Evolutionary conservation across 2,329 filamentous ascomycete species (phyloP).

Genomic region (Fusarium albosuccineum): DNA sequence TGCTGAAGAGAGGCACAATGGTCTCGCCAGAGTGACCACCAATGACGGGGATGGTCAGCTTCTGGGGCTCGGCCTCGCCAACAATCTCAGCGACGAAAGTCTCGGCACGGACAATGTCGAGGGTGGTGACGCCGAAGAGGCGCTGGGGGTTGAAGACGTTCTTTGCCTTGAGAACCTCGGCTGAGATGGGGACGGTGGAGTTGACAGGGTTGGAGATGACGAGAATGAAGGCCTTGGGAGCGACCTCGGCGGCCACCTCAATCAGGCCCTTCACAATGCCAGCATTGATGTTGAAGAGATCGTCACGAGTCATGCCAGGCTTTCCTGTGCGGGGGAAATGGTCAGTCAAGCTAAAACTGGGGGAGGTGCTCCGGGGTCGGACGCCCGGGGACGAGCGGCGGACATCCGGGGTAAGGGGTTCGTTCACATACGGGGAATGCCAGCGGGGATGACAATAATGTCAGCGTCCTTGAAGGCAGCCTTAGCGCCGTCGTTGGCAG

Average conservation of each 20-base stretch:
- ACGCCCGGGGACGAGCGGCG: slow-evolving; percentile 31
- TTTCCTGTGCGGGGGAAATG: slow-evolving; percentile 74
- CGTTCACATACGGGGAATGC: slow-evolving; percentile 86
- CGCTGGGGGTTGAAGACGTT: slow-evolving; percentile 94
- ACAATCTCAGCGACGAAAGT: slow-evolving; percentile 91
- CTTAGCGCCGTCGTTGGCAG: slow-evolving; percentile 87
- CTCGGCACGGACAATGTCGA: slow-evolving; percentile 98
- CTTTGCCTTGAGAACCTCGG: slow-evolving; percentile 94
- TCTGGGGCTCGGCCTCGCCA: slow-evolving; percentile 84
- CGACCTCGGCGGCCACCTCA: slow-evolving; percentile 86
- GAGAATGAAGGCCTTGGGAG: slow-evolving; percentile 93
- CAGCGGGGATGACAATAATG: slow-evolving; percentile 96
- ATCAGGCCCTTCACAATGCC: slow-evolving; percentile 96
- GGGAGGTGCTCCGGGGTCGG: slow-evolving; percentile 34
- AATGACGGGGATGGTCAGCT: slow-evolving; percentile 90
- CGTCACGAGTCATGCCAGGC: slow-evolving; percentile 99
- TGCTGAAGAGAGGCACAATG: slow-evolving; percentile 97
- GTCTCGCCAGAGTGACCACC: slow-evolving; percentile 98
- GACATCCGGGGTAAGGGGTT: slow-evolving; percentile 31
- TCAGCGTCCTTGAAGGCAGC: slow-evolving; percentile 91
- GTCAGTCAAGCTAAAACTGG: slow-evolving; percentile 39
- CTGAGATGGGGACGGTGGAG: slow-evolving; percentile 97
- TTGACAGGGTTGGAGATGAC: slow-evolving; percentile 99
- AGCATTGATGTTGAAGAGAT: slow-evolving; percentile 99
- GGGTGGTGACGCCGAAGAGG: slow-evolving; percentile 97